Evolutionary conservation across 106 monocot genomes (phyloP).

Genomic region (Dioscorea dumetorum): DNA sequence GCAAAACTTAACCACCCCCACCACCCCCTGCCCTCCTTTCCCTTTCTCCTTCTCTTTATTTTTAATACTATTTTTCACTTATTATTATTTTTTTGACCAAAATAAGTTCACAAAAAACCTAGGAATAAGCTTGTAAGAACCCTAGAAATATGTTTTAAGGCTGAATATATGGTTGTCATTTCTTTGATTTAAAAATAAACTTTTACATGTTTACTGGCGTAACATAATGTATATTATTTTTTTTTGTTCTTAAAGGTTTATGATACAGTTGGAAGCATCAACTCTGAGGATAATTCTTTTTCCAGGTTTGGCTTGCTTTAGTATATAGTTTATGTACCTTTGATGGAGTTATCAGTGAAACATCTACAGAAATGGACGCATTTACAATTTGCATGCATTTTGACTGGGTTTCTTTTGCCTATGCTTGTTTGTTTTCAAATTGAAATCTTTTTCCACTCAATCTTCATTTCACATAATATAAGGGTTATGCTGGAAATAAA

Average conservation of each 20-base stretch:
- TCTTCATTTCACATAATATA: background rate
- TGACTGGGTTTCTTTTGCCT: background rate
- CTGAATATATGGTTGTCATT: no score
- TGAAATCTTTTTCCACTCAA: no score
- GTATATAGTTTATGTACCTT: no score
- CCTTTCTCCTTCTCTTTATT: no score
- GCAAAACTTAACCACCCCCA: no score
- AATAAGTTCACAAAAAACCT: background rate
- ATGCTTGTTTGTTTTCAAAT: no score
- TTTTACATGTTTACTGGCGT: background rate
- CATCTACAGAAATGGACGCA: background rate
- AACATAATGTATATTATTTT: slow-evolving; percentile 1
- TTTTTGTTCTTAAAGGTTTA: slow-evolving; percentile 58
- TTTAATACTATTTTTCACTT: no score
- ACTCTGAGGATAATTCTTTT: slow-evolving; percentile 40
- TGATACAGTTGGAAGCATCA: slow-evolving; percentile 47
- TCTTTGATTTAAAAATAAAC: background rate
- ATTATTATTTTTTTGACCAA: background rate
- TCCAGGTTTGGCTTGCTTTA: slow-evolving; percentile 26
- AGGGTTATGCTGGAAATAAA: background rate
- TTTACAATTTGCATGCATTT: background rate
- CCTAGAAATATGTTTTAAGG: no score
- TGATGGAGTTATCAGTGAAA: background rate
- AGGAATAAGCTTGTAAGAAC: background rate
- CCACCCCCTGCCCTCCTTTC: no score